Percentiles rank a stretch among this genome's conserved stretches.
Conservation (phyloP, 176 grass and related monocot species). For the Cenchrus fungigraminus region DNA sequence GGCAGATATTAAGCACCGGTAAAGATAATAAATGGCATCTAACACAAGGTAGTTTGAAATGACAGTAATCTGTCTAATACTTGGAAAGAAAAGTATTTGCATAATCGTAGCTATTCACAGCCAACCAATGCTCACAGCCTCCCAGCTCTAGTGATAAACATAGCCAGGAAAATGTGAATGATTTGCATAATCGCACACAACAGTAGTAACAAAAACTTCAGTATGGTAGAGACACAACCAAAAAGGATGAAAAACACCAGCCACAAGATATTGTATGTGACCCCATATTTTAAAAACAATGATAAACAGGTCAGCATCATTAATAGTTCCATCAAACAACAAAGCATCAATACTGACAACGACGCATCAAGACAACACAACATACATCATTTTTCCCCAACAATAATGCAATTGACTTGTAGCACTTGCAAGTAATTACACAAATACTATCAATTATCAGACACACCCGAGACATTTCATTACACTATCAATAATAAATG, state of each 20-base stretch:
- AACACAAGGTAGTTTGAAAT: constrained; percentile 19
- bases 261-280: not conserved
- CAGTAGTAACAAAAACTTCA: constrained; percentile 10
- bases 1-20: not conserved
- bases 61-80: not conserved
- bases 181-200: not conserved
- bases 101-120: not conserved
- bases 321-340: not conserved
- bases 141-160: not conserved
- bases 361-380: not conserved
- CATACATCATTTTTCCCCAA: not conserved
- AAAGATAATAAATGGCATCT: not conserved
- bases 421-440: not conserved
- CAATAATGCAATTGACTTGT: not conserved
- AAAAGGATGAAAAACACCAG: not conserved
- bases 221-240: not conserved
- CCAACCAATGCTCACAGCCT: not conserved
- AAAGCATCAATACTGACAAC: not conserved
- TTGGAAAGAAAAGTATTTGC: not conserved
- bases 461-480: not conserved
- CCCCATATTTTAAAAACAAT: not conserved
- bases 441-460: not conserved
- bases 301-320: not conserved
- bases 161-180: not conserved
- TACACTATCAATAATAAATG: not conserved